Base-by-base conservation (phyloP, 306 rosid genomes). In the Quercus alba region DNA sequence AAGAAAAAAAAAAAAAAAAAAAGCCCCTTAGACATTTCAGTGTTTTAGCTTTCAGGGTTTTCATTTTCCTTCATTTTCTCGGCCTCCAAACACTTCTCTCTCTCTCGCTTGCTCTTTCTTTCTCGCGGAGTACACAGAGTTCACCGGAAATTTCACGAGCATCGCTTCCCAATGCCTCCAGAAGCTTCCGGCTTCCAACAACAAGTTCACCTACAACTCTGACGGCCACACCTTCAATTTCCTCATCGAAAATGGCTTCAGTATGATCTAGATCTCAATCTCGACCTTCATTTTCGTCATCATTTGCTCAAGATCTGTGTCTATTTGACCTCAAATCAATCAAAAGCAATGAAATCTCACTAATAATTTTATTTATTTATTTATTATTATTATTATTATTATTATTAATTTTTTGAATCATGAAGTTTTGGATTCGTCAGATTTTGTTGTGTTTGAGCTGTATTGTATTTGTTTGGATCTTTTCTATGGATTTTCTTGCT, bases 171-270 rank as follows among this genome's bases (percentile, higher is more conserved):
- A 94, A 80, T 94, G 98, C 86, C 97, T 94, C 62, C 97, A 94
- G 84, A 92, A 94, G 87, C 97, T 94, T 54, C 97, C 97, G 25
- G 88, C 98, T 74, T 80, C 97, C 54, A 94, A 88, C 75, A 94
- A 94, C 83, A 88, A 91, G 88, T 94, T 94, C 86, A 94, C 94
- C 66, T 94, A 94, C 81, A 94, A 90, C 72, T 92, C 97, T 82
- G 98, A 92, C 55, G 97, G 94, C 38, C 98, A 94, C 89, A 94
- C 98, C 74, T 94, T 94, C 92, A 94, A 94, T 81, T 94, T 91
- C 81, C 98, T 94, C 81, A 94, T 86, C 83, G 92, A 94, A 63
- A 88, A 86, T 57, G 97, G 98, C 77, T 92, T 94, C 82, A 92
- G 98, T 94, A 78, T 2, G 33, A 56, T 75, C 8, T 73, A 69